A percentile compares a stretch with the other conserved stretches of the same genome.
Evolutionary conservation across 2,329 filamentous ascomycete species (phyloP).

Genomic region (Ascochyta pisi): DNA sequence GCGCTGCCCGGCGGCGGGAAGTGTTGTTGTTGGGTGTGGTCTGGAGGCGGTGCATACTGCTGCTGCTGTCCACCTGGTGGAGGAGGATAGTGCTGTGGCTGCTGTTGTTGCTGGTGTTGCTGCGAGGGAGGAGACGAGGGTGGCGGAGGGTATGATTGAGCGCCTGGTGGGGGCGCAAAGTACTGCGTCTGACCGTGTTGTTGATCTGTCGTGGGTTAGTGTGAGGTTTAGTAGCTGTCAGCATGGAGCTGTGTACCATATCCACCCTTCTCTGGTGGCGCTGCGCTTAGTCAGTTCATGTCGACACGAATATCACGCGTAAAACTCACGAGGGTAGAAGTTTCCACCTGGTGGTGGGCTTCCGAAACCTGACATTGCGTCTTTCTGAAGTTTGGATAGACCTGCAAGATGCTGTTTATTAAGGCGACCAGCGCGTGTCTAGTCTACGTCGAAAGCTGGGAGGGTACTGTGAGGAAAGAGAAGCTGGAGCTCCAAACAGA

Average conservation of each 20-base stretch:
- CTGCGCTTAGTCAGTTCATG: conserved; percentile 30
- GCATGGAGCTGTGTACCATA: conserved; percentile 30
- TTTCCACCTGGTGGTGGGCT: conserved; percentile 45
- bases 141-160: conserved; percentile 46
- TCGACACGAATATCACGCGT: not conserved
- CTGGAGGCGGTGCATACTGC: conserved; percentile 44
- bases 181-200: conserved; percentile 46
- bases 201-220: conserved; percentile 27
- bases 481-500: conserved; percentile 1
- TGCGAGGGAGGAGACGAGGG: conserved; percentile 41
- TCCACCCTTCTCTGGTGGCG: conserved; percentile 41
- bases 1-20: conserved; percentile 38
- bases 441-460: not conserved
- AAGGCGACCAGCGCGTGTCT: conserved; percentile 11
- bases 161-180: conserved; percentile 48
- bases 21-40: conserved; percentile 35
- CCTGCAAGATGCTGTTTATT: not conserved
- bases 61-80: conserved; percentile 32
- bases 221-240: not conserved
- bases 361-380: conserved; percentile 37
- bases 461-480: conserved; percentile 1
- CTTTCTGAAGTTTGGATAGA: not conserved
- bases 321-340: conserved; percentile 45
- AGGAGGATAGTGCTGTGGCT: conserved; percentile 38
- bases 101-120: conserved; percentile 32